A percentile compares a stretch with the other conserved stretches of the same genome.
Conservation (phyloP, 768 basidiomycete species). For the Heimioporus sp. region DNA sequence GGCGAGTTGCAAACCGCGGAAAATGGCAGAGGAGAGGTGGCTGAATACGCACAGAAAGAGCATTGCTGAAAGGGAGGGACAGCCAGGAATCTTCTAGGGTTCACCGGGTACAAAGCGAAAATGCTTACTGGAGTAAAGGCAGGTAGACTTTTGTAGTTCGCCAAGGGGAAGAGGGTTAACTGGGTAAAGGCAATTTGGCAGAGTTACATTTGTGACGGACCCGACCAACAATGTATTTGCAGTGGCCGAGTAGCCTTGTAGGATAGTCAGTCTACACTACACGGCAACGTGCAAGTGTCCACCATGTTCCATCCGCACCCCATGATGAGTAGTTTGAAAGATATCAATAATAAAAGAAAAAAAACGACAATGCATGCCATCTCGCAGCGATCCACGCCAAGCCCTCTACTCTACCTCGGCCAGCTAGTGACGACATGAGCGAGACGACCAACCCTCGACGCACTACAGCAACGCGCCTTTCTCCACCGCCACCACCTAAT, state of each 20-base stretch:
- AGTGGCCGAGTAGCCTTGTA: too few relatives aligned
- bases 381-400: neutral
- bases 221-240: too few relatives aligned
- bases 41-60: constrained; percentile 52
- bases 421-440: neutral
- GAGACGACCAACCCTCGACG: neutral
- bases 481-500: constrained; percentile 27
- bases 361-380: too few relatives aligned
- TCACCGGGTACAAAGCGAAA: constrained; percentile 88
- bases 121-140: constrained; percentile 66
- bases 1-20: constrained; percentile 43
- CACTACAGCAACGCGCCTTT: too few relatives aligned
- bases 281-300: too few relatives aligned
- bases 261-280: too few relatives aligned
- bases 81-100: constrained; percentile 88
- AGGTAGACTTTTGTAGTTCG: too few relatives aligned
- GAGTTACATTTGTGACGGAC: too few relatives aligned
- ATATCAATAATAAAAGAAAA: neutral
- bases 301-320: too few relatives aligned
- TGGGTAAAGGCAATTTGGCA: too few relatives aligned
- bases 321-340: neutral
- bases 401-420: neutral
- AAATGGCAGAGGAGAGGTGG: constrained; percentile 47
- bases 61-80: constrained; percentile 76
- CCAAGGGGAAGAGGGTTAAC: too few relatives aligned